Evolutionary conservation across 768 basidiomycete species (phyloP).

Genomic region (Hydnum rufescens): DNA sequence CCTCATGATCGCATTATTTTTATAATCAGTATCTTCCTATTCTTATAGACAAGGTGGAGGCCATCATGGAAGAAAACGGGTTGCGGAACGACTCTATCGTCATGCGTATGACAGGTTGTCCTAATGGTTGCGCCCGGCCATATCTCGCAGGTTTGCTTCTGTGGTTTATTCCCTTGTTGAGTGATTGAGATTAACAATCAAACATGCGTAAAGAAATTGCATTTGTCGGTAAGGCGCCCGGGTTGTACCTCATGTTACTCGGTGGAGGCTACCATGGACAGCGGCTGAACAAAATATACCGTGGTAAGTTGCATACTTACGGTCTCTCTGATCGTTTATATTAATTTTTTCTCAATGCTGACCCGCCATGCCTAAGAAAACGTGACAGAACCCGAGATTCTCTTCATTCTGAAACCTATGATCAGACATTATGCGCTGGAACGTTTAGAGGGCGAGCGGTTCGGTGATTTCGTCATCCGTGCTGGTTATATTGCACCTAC

Average conservation of each 20-base stretch:
- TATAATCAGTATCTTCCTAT: slow-evolving; percentile 61
- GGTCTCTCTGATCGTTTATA: neutral
- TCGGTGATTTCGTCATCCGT: slow-evolving; percentile 90
- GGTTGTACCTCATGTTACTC: slow-evolving; percentile 82
- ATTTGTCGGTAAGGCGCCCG: slow-evolving; percentile 90
- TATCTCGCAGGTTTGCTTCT: slow-evolving; percentile 67
- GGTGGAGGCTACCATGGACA: slow-evolving; percentile 93
- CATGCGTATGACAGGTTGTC: slow-evolving; percentile 98
- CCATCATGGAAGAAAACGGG: slow-evolving; percentile 83
- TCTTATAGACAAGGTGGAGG: slow-evolving; percentile 85
- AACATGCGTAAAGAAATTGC: slow-evolving; percentile 48
- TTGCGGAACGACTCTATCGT: slow-evolving; percentile 86
- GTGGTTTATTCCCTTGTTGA: neutral
- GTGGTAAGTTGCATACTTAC: slow-evolving; percentile 27
- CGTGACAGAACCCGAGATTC: slow-evolving; percentile 79
- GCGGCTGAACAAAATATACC: slow-evolving; percentile 88
- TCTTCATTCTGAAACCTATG: slow-evolving; percentile 78
- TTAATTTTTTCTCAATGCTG: too few species aligned
- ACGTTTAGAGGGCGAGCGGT: slow-evolving; percentile 68
- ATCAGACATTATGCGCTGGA: slow-evolving; percentile 87
- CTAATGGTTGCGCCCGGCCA: slow-evolving; percentile 83
- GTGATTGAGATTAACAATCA: neutral
- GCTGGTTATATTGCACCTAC: slow-evolving; percentile 80
- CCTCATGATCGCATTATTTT: slow-evolving; percentile 1
- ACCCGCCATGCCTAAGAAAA: slow-evolving; percentile 29